phyloP scores from a whole-genome alignment of 495 filamentous ascomycete genomes.

The Polyplosphaeria fusca region DNA sequence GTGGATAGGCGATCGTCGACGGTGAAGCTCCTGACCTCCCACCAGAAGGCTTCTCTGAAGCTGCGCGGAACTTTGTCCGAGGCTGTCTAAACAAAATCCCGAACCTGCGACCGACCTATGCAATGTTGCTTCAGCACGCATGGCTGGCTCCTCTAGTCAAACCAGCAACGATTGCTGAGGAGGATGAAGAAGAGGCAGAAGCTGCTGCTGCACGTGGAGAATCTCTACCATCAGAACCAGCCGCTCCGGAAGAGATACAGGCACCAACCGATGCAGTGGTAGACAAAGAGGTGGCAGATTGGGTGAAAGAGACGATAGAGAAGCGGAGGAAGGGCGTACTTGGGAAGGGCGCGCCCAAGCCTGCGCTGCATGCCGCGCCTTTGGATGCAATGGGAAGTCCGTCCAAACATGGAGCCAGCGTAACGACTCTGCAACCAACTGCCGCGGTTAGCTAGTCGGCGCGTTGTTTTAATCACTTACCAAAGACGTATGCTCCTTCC shows the following conservation, averaged over 20 bases:
- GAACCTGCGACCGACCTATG: conserved; percentile 83
- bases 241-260: neutral
- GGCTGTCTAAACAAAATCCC: conserved; percentile 92
- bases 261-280: conserved; percentile 40
- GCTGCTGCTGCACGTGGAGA: conserved; percentile 19
- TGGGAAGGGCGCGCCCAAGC: conserved; percentile 40
- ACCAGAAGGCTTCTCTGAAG: conserved; percentile 67
- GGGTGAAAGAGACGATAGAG: conserved; percentile 67
- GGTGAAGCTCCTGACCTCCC: conserved; percentile 89
- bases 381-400: conserved; percentile 43
- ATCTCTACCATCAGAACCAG: neutral
- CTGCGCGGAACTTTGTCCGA: conserved; percentile 80
- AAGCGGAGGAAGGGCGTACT: conserved; percentile 38
- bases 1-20: conserved; percentile 84
- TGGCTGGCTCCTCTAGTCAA: conserved; percentile 81
- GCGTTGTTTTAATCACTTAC: too few species aligned
- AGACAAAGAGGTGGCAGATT: conserved; percentile 76
- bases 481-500: too few species aligned
- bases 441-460: too few species aligned
- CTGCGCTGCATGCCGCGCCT: conserved; percentile 46
- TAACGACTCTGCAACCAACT: neutral
- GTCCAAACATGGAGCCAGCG: conserved; percentile 7
- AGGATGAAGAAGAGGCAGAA: conserved; percentile 57
- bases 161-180: conserved; percentile 77
- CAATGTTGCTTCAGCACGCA: conserved; percentile 79